Base-by-base conservation (phyloP, 2,329 filamentous ascomycete species). In the Paracorniculantispora psalliotae region DNA sequence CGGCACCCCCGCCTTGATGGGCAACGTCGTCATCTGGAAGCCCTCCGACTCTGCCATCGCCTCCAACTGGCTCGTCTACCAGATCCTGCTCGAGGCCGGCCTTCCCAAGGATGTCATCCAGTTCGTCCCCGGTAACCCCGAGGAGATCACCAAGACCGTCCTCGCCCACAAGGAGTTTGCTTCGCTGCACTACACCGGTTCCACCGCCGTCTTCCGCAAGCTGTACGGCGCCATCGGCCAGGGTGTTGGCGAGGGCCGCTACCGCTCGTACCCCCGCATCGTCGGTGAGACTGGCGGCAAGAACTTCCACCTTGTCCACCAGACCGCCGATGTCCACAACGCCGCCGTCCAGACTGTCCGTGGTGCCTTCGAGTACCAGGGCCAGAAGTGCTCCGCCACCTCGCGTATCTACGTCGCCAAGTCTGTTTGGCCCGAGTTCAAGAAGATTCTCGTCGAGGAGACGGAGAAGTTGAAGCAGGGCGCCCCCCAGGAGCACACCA, bases 11-110 rank as follows among this genome's bases (percentile, higher is more conserved):
- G 92, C 91, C 1, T 78, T 97, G 58, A 87, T 97, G 80, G 92
- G 92, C 60, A 97, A 97, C 73, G 93, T 97, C 1, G 91, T 96
- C 4, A 77, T 97, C 49, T 97, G 92, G 92, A 97, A 97, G 81
- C 92, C 92, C n/a, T 94, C 90, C 15, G 91, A 93, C 66, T 88
- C 81, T 17, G 90, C 92, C 39, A 89, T 97, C 63, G 88, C 89
- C n/a, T 92, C 90, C 63, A 96, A 92, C 79, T 96, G 89, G 85
- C 80, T 97, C 59, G 80, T 96, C 47, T 92, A 96, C 79, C 83
- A 92, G 72, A 96, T 97, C 71, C 82, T 97, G 17, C 79, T 94
- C 26, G 93, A 97, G 77, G 92, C 93, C 28, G 93, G 93, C 43
- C 84, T 97, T 54, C 93, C 93, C 41, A 85, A 85, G 67, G 86